Evolutionary conservation across 2,329 filamentous ascomycete species (phyloP).

Genomic region (Akanthomyces dipterigenus): DNA sequence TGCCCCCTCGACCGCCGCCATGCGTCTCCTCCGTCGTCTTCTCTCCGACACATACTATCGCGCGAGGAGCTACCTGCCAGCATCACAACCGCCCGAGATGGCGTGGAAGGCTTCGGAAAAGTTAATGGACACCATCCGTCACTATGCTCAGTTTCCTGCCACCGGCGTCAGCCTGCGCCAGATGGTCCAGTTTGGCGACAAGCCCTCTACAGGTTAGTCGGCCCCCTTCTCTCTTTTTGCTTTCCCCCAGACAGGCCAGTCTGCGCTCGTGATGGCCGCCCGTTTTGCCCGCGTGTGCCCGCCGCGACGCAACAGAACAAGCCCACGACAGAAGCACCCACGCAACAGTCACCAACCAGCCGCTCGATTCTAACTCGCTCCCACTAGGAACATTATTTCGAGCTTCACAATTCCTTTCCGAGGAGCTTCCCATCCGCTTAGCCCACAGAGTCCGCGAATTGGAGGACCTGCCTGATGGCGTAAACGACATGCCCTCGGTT

Average conservation of each 20-base stretch:
- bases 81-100: conserved; percentile 45
- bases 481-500: conserved; percentile 97
- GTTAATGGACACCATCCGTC: conserved; percentile 94
- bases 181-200: conserved; percentile 98
- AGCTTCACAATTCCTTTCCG: conserved; percentile 95
- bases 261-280: conserved; percentile 68
- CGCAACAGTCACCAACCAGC: background rate
- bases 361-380: background rate
- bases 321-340: background rate
- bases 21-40: conserved; percentile 12
- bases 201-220: conserved; percentile 73
- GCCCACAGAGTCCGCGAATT: conserved; percentile 96
- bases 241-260: conserved; percentile 2
- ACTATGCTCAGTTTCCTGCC: conserved; percentile 94
- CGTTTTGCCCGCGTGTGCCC: background rate
- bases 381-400: conserved; percentile 84
- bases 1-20: conserved; percentile 4
- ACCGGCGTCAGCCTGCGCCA: conserved; percentile 94
- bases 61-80: conserved; percentile 5
- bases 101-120: conserved; percentile 87
- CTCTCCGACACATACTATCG: conserved; percentile 12
- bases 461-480: conserved; percentile 82
- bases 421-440: conserved; percentile 93
- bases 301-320: background rate
- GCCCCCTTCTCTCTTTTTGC: background rate